Conservation (phyloP, 208 protist genomes). For the Trichomonas vaginalis region DNA sequence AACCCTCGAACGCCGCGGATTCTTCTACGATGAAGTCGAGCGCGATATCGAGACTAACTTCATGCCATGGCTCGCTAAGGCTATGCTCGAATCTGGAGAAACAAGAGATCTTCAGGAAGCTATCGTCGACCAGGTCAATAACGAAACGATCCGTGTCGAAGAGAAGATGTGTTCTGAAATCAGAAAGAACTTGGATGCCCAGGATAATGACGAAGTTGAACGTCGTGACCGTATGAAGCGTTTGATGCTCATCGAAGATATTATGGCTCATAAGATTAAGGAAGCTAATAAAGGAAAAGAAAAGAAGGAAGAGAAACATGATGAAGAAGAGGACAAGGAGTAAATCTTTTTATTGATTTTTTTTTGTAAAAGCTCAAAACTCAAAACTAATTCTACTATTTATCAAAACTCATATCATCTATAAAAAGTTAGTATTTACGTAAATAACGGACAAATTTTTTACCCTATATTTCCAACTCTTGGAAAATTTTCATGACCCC, state of each 20-base stretch:
- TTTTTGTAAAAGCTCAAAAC: neutral
- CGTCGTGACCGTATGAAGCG: neutral
- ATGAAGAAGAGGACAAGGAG: constrained; percentile 1
- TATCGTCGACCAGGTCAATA: neutral
- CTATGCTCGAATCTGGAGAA: neutral
- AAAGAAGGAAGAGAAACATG: neutral
- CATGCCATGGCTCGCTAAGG: constrained; percentile 65
- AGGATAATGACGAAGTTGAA: neutral
- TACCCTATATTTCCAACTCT: neutral
- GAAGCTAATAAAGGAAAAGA: neutral
- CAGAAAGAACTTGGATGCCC: neutral
- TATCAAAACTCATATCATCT: neutral
- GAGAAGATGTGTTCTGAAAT: neutral
- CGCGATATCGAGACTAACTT: constrained; percentile 74
- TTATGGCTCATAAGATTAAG: neutral
- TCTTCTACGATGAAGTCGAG: constrained; percentile 73
- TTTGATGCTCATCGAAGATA: neutral
- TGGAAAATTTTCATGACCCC: too few relatives aligned
- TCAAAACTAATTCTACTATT: neutral
- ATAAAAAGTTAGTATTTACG: neutral
- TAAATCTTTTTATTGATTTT: neutral
- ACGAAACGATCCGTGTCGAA: neutral
- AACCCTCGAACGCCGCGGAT: constrained; percentile 66
- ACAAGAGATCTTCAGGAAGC: neutral
- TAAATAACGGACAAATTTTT: neutral